Conservation (phyloP, 148 eudicot genomes). For the Camellia japonica region DNA sequence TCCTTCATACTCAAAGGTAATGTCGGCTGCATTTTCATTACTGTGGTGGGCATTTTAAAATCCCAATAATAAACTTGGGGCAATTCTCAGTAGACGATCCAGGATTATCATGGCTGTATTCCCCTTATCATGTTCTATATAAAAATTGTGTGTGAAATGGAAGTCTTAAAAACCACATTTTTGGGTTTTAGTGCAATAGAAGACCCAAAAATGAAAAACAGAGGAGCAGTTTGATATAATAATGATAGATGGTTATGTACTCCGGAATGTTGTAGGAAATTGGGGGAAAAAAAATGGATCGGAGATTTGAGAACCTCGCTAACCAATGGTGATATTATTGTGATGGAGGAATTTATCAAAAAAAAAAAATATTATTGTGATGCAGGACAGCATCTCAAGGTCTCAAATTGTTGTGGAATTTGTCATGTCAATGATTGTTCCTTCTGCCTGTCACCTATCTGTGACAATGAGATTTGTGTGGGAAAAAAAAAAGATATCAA, state of each 20-base stretch:
- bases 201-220: not conserved
- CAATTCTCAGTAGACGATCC: not conserved
- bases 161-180: not conserved
- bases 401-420: not conserved
- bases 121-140: not conserved
- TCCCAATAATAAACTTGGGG: not conserved
- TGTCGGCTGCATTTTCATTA: not conserved
- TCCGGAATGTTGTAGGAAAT: not conserved
- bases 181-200: not conserved
- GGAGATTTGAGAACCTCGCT: not conserved
- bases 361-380: not conserved
- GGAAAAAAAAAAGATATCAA: not conserved
- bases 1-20: conserved; percentile 69
- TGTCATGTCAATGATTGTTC: not conserved
- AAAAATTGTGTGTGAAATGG: not conserved
- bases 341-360: not conserved
- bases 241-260: not conserved
- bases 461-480: not conserved
- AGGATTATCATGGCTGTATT: not conserved
- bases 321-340: not conserved
- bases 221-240: not conserved
- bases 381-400: not conserved
- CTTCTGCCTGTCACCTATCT: not conserved
- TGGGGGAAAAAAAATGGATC: not conserved
- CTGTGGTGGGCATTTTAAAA: not conserved